phyloP scores from a whole-genome alignment of 768 basidiomycete genomes.

The Kondoa subrosea region DNA sequence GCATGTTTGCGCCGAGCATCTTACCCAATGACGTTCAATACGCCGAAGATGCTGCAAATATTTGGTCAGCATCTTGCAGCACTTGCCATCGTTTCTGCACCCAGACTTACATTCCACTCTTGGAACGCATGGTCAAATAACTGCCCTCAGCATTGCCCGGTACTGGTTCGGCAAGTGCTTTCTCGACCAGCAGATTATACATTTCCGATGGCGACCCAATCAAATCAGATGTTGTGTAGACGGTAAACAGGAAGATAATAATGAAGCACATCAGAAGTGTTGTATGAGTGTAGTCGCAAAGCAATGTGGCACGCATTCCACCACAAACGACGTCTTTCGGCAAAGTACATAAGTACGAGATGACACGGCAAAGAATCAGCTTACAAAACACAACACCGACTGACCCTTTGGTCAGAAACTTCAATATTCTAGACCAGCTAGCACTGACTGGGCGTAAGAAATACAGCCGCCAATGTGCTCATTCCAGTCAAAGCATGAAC shows the following conservation, averaged over 20 bases:
- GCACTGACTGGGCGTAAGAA: no score
- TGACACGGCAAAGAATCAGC: no score
- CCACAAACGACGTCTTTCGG: no score
- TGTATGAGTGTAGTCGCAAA: conserved; percentile 54
- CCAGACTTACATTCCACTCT: conserved; percentile 61
- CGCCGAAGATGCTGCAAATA: not conserved
- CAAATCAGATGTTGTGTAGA: conserved; percentile 57
- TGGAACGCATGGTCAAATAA: conserved; percentile 65
- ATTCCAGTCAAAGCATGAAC: conserved; percentile 78
- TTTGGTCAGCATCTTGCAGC: no score
- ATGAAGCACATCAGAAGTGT: conserved; percentile 71
- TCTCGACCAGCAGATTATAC: conserved; percentile 58
- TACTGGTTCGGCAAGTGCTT: conserved; percentile 45
- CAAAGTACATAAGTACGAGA: no score
- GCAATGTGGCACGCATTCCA: conserved; percentile 71
- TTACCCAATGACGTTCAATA: conserved; percentile 42
- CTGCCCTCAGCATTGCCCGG: conserved; percentile 67
- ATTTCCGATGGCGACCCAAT: conserved; percentile 64
- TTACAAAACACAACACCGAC: no score
- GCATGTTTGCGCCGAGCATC: no score
- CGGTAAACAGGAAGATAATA: conserved; percentile 54
- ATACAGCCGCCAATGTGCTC: conserved; percentile 36
- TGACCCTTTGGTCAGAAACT: no score
- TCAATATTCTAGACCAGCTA: no score
- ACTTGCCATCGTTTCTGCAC: no score